Base-by-base conservation (phyloP, 768 basidiomycete genomes). In the Aureoboletus auriporus region DNA sequence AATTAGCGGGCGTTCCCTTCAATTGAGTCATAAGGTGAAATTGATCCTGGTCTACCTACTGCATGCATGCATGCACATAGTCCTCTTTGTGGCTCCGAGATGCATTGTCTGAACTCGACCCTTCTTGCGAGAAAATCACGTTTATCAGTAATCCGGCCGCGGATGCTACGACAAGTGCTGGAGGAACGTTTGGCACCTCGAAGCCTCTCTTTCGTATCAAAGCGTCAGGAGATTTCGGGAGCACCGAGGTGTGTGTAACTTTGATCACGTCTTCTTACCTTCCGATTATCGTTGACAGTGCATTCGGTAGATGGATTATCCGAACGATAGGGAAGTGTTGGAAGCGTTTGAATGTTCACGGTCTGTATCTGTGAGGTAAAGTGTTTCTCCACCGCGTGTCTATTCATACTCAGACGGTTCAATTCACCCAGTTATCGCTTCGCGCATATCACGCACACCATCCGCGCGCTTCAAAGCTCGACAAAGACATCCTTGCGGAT, bases 51-150 rank as follows among this genome's bases (percentile, higher is more conserved):
- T 33, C 34, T 20, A 40, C 12, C 28, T 23, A 27, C 39, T 37
- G 12, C 16, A 39, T 29, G 30, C n/a, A 23, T n/a, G n/a, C 17
- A 47, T 75, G 23, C 26, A n/a, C 13, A 14, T 46, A 67, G 66
- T 67, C 65, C 80, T 95, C 94, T 3, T 93, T 88, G 6, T 94
- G 93, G 90, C 84, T 98, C 30, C 83, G 89, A 37, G 93, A 96
- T 50, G 93, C 94, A 0, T 77, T 97, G 12, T 83, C 85, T 10
- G 95, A 97, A 61, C 75, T 99, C 12, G 93, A 97, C 56, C 80
- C 91, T 14, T 88, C 91, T 0, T 91, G 86, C 62, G 84, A 90
- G 37, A 88, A 83, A 51, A 75, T 98, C 16, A 89, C 87, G 1
- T 83, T 98, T 64, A 80, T 89, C 23, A 83, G 87, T 38, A 84